These are phyloP conservation scores for Phaseolus coccineus DNA, from an alignment of 331 rosid genomes.

Conservation along the genomic window DNA sequence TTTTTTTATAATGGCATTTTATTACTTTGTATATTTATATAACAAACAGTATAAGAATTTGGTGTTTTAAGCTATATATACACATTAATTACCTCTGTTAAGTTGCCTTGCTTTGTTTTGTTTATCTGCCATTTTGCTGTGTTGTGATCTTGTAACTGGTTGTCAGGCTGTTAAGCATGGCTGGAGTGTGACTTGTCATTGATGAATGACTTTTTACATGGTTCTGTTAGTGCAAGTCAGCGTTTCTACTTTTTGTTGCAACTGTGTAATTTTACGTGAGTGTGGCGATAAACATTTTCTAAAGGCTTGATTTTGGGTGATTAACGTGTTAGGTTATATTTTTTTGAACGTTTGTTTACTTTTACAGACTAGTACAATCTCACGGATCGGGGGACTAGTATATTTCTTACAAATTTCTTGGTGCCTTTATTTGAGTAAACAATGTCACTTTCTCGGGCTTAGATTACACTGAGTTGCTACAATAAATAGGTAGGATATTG, in stretches of 20 bases:
- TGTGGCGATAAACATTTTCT: neutral
- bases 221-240: neutral
- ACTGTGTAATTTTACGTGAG: neutral
- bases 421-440: neutral
- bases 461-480: neutral
- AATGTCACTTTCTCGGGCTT: neutral
- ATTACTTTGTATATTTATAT: neutral
- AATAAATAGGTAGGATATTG: neutral
- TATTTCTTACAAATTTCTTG: neutral
- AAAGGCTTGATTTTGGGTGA: neutral
- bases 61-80: neutral
- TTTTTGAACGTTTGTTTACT: neutral
- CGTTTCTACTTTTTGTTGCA: neutral
- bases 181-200: neutral
- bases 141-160: conserved; percentile 18
- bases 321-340: neutral
- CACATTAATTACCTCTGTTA: too few species aligned
- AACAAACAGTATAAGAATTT: neutral
- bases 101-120: neutral
- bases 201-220: neutral
- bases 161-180: neutral
- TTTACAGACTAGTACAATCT: neutral
- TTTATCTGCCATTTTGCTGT: conserved; percentile 1
- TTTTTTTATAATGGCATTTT: neutral
- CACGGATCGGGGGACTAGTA: neutral